Conservation (phyloP, 179 eudicot genomes). For the Carnegiea gigantea region DNA sequence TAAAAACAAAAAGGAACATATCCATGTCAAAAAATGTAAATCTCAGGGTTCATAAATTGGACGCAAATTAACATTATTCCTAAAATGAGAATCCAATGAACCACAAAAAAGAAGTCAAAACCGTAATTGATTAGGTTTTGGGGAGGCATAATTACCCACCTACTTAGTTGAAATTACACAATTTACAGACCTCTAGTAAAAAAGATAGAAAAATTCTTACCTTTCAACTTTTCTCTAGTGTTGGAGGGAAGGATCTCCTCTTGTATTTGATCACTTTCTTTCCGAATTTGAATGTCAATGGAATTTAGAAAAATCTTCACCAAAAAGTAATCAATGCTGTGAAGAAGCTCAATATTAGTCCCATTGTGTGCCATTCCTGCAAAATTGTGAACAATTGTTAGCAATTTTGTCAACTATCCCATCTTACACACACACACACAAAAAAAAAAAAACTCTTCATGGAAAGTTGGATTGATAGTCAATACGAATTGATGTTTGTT, state of each 20-base stretch:
- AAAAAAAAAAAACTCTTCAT: no score
- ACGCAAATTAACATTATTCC: background rate
- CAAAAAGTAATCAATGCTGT: slow-evolving; percentile 28
- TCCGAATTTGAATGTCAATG: background rate
- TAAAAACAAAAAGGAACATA: no score
- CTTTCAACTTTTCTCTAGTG: slow-evolving; percentile 15
- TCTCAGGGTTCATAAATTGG: slow-evolving; percentile 11
- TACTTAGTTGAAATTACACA: background rate
- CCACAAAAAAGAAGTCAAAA: background rate
- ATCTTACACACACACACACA: no score
- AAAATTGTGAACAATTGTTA: slow-evolving; percentile 3
- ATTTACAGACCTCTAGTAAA: background rate
- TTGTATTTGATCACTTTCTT: slow-evolving; percentile 12
- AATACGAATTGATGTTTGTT: no score
- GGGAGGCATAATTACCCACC: background rate
- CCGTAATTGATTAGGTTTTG: slow-evolving; percentile 7
- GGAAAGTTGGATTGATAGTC: no score
- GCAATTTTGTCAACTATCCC: no score
- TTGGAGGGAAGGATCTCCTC: slow-evolving; percentile 22
- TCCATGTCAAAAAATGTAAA: no score
- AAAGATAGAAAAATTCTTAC: slow-evolving; percentile 5
- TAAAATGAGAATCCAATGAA: slow-evolving; percentile 19
- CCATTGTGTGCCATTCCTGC: slow-evolving; percentile 38
- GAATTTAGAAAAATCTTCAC: slow-evolving; percentile 26
- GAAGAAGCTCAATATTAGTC: slow-evolving; percentile 27